Evolutionary conservation across 2,329 filamentous ascomycete genomes (phyloP), one percentile per base, ranked within the genome.

Genomic region (Claviceps cyperi): DNA sequence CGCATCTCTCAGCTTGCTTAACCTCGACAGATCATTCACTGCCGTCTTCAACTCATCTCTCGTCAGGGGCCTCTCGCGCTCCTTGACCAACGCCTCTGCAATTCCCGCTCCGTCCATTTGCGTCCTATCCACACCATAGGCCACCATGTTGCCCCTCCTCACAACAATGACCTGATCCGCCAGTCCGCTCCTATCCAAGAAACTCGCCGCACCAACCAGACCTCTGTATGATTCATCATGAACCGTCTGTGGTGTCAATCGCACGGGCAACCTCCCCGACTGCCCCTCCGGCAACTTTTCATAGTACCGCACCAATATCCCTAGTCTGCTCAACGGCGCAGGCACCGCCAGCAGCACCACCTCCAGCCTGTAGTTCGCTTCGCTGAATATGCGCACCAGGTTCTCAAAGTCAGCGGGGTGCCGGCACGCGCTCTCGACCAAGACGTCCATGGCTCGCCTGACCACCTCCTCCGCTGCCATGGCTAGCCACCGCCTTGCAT

Each of bases 361-460:
- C 32, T 66, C 62, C 22, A 72, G 62, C 14, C 57, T 55, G 53
- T 71, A 74, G 2, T 59, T 62, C 1, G 51, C 60, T 2, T 15
- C 36, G n/a, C 55, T 56, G 43, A 73, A 70, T 1, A 62, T 51
- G 3, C 53, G 54, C 11, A 62, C 66, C 46, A 74, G 59, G 2
- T 57, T 54, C 32, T 54, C 58, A 50, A 73, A 69, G 56, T 73
- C 70, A 9, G 60, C 60, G 1, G 68, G 67, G 51, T 69, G 63
- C 15, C 71, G 66, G 55, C 69, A 72, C 2, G 71, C 71, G 47
- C 66, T 68, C 60, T 74, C 71, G 15, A 73, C 56, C 11, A 74
- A 58, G 13, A 69, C 65, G 56, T 69, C 64, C 17, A 60, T 51
- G n/a, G 58, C 53, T 1, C 57, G 58, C 5, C 46, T 44, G 2